These are phyloP conservation scores for Penicillium robsamsonii DNA, from an alignment of 495 filamentous ascomycete species.

Conservation along the genomic window DNA sequence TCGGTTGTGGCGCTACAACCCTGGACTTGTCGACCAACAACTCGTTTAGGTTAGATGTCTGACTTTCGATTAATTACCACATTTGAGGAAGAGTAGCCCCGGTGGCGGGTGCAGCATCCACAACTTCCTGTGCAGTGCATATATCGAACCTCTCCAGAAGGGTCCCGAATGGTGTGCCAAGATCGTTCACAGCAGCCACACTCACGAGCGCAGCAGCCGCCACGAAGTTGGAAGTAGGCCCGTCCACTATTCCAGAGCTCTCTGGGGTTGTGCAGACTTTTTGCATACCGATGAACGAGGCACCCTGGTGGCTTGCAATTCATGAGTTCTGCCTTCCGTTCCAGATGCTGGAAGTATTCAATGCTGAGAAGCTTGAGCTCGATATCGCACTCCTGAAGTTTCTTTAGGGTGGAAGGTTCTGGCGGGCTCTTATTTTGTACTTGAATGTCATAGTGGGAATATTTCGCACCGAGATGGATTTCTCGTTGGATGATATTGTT, in stretches of 20 bases:
- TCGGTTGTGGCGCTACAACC: too few relatives aligned
- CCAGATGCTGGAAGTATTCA: not conserved
- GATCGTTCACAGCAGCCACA: not conserved
- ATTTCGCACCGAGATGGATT: not conserved
- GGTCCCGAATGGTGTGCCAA: not conserved
- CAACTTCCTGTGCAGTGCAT: not conserved
- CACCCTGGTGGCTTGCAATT: not conserved
- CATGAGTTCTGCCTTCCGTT: not conserved
- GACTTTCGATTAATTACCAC: not conserved
- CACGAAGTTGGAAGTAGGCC: not conserved
- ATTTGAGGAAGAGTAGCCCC: not conserved
- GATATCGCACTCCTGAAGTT: not conserved
- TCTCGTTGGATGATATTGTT: conserved; percentile 1
- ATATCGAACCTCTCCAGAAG: not conserved
- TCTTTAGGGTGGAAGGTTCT: not conserved
- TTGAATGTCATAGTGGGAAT: not conserved
- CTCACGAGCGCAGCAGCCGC: not conserved
- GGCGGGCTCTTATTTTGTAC: not conserved
- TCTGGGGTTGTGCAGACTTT: not conserved
- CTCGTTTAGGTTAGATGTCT: not conserved
- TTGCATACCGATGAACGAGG: not conserved
- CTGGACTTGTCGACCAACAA: not conserved
- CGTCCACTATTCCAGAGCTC: not conserved
- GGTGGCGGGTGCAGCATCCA: not conserved
- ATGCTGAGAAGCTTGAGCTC: not conserved